Base-by-base conservation (phyloP, 2,329 filamentous ascomycete genomes). In the Colletotrichum shisoi region DNA sequence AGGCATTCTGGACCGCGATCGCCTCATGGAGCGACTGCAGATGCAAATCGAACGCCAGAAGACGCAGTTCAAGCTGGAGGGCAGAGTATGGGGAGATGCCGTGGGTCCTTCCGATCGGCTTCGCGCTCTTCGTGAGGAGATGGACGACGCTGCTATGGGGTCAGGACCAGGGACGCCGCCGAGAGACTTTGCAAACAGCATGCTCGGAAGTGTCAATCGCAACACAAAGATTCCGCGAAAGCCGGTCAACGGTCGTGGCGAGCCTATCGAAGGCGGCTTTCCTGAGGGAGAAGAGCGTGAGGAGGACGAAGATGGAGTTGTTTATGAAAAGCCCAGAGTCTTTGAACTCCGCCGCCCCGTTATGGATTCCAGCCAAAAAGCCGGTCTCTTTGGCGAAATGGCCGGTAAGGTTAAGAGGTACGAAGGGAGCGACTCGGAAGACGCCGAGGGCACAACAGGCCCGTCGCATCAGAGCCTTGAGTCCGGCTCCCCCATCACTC, bases 11-110 rank as follows among this genome's bases (percentile, higher is more conserved):
- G 94, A 98, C 76, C 91, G 95, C 31, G 92, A 97, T 74, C 89
- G 86, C 74, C 88, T 99, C 71, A 96, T 99, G 91, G 92, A 93
- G 75, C 90, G 94, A 60, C 85, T 99, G 64, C 94, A 97, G 78
- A 96, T 92, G 83, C 95, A 98, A 79, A 87, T 99, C 48, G 94
- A 98, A 81, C 86, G 95, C 70, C 94, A 97, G 71, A 98, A 98
- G 85, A 98, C 95, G 0, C 94, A 98, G 76, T 97, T 93, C 79
- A 97, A 97, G 79, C 87, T 99, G 39, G 95, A 98, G 79, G 95
- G 95, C 71, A 92, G 92, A 77, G 89, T 93, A 9, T 97, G 94
- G 91, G 90, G 90, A 69, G 91, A 96, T 70, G 82, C 86, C 59
- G 85, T 91, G 70, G 92, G 92, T 42, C 94, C 95, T 13, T 97